Evolutionary conservation across 2,329 filamentous ascomycete genomes (phyloP).

Genomic region (Penicillium palitans): DNA sequence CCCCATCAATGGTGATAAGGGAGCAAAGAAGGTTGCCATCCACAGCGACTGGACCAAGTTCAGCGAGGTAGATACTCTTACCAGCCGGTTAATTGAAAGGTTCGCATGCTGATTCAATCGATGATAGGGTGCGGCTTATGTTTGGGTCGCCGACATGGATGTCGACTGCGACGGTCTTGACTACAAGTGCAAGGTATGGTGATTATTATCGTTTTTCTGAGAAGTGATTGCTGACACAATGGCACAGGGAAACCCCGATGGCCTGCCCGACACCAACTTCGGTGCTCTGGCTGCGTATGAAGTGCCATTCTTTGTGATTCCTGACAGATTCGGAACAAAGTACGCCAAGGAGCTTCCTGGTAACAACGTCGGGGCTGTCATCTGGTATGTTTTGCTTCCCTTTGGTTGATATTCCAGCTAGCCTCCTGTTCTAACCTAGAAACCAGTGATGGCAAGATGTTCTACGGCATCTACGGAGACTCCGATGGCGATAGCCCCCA

Average conservation of each 20-base stretch:
- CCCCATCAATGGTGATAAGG: constrained; percentile 21
- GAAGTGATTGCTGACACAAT: background rate
- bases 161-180: constrained; percentile 37
- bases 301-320: constrained; percentile 35
- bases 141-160: constrained; percentile 36
- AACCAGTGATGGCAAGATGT: constrained; percentile 33
- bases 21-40: constrained; percentile 27
- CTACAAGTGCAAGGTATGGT: constrained; percentile 27
- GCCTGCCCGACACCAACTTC: constrained; percentile 29
- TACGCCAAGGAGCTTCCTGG: constrained; percentile 24
- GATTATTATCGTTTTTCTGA: background rate
- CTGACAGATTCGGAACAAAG: constrained; percentile 27
- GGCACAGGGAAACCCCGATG: constrained; percentile 31
- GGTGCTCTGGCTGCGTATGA: constrained; percentile 35
- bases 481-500: constrained; percentile 31
- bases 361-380: constrained; percentile 34
- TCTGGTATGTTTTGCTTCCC: constrained; percentile 23
- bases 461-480: constrained; percentile 37
- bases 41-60: constrained; percentile 31
- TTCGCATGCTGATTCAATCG: background rate
- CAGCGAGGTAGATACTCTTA: constrained; percentile 15
- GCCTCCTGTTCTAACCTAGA: background rate
- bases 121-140: constrained; percentile 29
- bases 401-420: too few species aligned
- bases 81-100: background rate